Base-by-base conservation (phyloP, 352 stramenopile genomes). In the Pythium catenulatum region DNA sequence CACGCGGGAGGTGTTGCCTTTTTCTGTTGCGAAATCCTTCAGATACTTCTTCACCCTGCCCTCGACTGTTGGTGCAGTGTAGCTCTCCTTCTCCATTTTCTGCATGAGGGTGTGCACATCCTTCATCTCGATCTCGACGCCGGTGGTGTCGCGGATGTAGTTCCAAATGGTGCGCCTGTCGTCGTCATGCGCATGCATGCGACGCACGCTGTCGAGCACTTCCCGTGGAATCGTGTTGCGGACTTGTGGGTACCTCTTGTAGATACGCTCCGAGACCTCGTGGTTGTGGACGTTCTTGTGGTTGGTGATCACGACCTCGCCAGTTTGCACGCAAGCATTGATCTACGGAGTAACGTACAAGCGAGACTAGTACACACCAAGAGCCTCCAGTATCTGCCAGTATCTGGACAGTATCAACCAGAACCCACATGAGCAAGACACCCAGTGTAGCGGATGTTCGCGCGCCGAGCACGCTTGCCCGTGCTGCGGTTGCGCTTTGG, bases 221-320 rank as follows among this genome's bases (percentile, higher is more conserved):
- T 92, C 83, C 30, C 52, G 37, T 13, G 72, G 75, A 13, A 91
- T 76, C 48, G 83, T 83, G 50, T 90, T 92, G 76, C 89, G 86
- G 59, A 91, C 86, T 45, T 88, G 73, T 30, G 82, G 82, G 75
- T 91, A 92, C 75, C 74, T 79, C 36, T 84, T 80, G 83, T 90
- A 92, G 52, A 88, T 72, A 68, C 54, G 68, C 23, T 68, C 79
- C 39, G 63, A 87, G 56, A 92, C 54, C 30, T 85, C 79, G 75
- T 92, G 89, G 80, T 92, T 92, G 78, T 92, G 89, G 72, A 85
- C 89, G 54, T 87, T 70, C 48, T 87, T 39, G 75, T 91, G 86
- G 65, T 85, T 89, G 25, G 89, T 92, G 48, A 92, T 77, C n/a
- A 85, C 66, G 19, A 92, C 80, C 23, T 80, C 61, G 32, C 86